Base-by-base conservation (phyloP, 1,139 yeast genomes). In the Yamadazyma membranifaciens region DNA sequence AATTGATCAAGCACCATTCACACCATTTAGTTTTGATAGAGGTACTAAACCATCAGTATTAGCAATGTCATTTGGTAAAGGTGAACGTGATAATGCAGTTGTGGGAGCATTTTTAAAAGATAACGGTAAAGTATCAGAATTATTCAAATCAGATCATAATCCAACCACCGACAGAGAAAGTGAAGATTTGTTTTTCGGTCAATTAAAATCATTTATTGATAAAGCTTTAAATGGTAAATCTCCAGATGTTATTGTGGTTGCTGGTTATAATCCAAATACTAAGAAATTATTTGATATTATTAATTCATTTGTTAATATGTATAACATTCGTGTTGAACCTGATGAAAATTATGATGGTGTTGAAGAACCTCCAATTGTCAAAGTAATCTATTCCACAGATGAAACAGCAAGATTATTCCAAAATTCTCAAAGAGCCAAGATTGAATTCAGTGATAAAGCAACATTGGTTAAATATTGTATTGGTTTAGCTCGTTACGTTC, bases 381-480 rank as follows among this genome's bases (percentile, higher is more conserved):
- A 70, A 38, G 80, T 87, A 3, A 68, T 89, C 12, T 92, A 89
- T 82, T 95, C 87, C 25, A 87, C 85, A 52, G 97, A 92, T 60
- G 98, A 92, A 59, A 89, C 95, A 27, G 97, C 98, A 0, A 73
- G 95, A 42, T 75, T 94, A 46, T 92, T 76, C 59, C 96, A 91
- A 61, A 80, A 83, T 55, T 87, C 96, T 0, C 78, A 73, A 29
- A 75, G 91, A 46, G 95, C 96, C 0, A 66, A 66, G 11, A 69
- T 73, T 34, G 98, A 92, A 59, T 87, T 86, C 59, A 82, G 96
- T n/a, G 96, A 87, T 55, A 86, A 87, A 50, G 83, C 96, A 1
- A 75, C 87, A 1, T 73, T 89, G 45, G 83, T 83, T n/a, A 80
- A 86, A 51, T 92, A 91, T 64, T 83, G 95, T 62, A 80, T 91